These are phyloP conservation scores for Avicennia marina DNA, from an alignment of 257 asterid genomes.

Conservation along the genomic window DNA sequence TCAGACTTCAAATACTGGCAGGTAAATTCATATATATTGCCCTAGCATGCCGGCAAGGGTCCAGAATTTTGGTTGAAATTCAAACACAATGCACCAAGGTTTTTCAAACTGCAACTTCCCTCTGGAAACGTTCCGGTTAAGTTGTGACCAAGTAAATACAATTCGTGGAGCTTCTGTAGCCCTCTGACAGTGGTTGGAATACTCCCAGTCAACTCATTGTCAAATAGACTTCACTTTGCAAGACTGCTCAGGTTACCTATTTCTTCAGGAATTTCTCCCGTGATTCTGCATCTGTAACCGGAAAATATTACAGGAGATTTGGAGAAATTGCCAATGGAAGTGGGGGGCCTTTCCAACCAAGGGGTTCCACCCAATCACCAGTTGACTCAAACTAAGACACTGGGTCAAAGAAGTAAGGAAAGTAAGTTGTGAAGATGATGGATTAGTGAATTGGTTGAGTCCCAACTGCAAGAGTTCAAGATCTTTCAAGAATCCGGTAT, in stretches of 20 bases:
- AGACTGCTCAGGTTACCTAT: slow-evolving; percentile 19
- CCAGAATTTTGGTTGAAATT: slow-evolving; percentile 11
- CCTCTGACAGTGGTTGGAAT: slow-evolving; percentile 6
- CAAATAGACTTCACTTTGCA: neutral
- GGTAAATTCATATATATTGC: slow-evolving; percentile 16
- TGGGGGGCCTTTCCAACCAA: slow-evolving; percentile 8
- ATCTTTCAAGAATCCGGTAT: slow-evolving; percentile 23
- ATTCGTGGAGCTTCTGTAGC: slow-evolving; percentile 15
- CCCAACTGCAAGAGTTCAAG: neutral
- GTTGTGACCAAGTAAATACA: neutral
- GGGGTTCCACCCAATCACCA: slow-evolving; percentile 3
- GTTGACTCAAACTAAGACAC: neutral
- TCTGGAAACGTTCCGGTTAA: slow-evolving; percentile 8
- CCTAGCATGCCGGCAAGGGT: slow-evolving; percentile 20
- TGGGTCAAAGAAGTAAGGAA: slow-evolving; percentile 25
- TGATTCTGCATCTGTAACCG: neutral
- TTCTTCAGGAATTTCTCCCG: slow-evolving; percentile 14
- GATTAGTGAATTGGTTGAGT: slow-evolving; percentile 4
- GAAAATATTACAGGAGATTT: neutral
- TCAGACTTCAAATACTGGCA: slow-evolving; percentile 12
- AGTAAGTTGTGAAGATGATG: slow-evolving; percentile 8
- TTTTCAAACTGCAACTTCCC: slow-evolving; percentile 1
- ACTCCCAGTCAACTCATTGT: slow-evolving; percentile 16
- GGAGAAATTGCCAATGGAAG: slow-evolving; percentile 30
- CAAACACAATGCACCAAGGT: neutral